These are phyloP conservation scores for Suillus discolor DNA, from an alignment of 768 basidiomycete species.

Conservation along the genomic window DNA sequence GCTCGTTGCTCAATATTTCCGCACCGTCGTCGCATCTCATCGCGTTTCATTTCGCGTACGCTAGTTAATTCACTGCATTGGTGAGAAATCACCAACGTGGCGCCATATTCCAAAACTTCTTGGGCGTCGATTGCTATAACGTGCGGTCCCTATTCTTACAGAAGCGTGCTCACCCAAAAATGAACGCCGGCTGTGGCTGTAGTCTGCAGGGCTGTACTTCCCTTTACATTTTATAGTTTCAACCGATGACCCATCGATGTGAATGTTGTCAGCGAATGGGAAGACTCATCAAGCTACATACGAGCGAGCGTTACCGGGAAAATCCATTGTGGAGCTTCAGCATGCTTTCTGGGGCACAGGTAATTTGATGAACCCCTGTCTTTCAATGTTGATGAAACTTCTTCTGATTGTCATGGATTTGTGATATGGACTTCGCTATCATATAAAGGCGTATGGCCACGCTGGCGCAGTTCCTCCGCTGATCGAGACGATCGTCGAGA, in stretches of 20 bases:
- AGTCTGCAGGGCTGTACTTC: conserved; percentile 27
- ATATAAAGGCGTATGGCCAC: background rate
- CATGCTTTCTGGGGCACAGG: conserved; percentile 42
- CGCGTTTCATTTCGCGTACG: background rate
- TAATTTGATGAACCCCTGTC: conserved; percentile 17
- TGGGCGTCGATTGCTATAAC: conserved; percentile 1
- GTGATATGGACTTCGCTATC: conserved; percentile 1
- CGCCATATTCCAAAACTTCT: background rate
- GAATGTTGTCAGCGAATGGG: conserved; percentile 42
- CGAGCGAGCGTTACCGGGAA: conserved; percentile 36
- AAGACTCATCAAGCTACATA: conserved; percentile 45
- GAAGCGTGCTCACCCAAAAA: conserved; percentile 4
- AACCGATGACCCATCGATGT: conserved; percentile 47
- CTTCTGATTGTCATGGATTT: conserved; percentile 4
- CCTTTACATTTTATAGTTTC: conserved; percentile 47
- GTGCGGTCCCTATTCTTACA: conserved; percentile 2
- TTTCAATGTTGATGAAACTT: background rate
- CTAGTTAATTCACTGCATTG: conserved; percentile 1
- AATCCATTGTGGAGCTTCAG: conserved; percentile 33
- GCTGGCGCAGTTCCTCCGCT: conserved; percentile 9
- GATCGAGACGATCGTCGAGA: conserved; percentile 12
- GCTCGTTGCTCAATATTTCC: background rate
- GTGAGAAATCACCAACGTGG: conserved; percentile 7
- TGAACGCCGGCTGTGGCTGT: conserved; percentile 8
- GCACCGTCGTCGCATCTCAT: background rate